Conservation (phyloP, 768 basidiomycete genomes). For the Cantharellus cinnabarinus region DNA sequence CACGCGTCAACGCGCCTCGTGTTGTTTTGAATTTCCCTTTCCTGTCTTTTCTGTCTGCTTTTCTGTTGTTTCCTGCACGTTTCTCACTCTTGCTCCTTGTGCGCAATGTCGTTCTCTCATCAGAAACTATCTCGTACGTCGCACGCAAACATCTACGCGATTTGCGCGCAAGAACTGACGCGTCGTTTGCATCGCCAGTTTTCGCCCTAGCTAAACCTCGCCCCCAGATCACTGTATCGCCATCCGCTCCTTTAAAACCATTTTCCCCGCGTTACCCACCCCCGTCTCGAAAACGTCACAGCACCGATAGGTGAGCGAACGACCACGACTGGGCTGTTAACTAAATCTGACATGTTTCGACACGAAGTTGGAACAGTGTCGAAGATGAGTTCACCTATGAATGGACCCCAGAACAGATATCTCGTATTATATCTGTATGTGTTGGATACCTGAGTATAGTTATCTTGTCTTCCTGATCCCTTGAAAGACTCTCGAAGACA, state of each 20-base stretch:
- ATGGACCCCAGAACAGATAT: neutral
- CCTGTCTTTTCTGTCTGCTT: neutral
- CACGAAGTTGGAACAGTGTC: neutral
- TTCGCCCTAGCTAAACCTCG: neutral
- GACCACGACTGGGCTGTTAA: too few species aligned
- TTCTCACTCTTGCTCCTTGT: neutral
- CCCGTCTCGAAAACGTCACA: neutral
- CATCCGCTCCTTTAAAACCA: neutral
- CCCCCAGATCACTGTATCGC: neutral
- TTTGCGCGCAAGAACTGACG: neutral
- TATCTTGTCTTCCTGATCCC: neutral
- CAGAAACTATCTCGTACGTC: neutral
- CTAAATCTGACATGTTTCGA: neutral
- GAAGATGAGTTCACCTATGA: neutral
- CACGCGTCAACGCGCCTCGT: neutral
- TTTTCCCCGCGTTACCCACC: neutral
- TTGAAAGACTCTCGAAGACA: conserved; percentile 54
- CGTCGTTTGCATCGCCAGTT: neutral
- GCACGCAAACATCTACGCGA: neutral
- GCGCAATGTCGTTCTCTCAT: neutral
- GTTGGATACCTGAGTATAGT: neutral
- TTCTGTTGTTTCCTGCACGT: neutral
- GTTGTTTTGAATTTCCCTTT: neutral
- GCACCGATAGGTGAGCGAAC: neutral
- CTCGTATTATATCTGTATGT: neutral